Base-by-base conservation (phyloP, 192 early-diverging fungal genomes). In the Entomortierella chlamydospora region DNA sequence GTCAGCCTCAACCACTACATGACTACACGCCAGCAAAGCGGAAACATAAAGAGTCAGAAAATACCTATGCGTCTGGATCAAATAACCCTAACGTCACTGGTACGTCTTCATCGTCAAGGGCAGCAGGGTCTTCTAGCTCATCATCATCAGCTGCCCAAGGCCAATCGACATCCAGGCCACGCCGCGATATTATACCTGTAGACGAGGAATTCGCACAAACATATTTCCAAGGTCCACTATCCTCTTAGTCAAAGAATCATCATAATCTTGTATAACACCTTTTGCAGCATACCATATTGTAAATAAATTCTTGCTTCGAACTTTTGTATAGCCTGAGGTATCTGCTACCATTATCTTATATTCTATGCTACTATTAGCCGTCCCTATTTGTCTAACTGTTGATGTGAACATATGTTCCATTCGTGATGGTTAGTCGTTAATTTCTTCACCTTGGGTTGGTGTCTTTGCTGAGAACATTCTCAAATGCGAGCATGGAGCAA, bases 151-250 rank as follows among this genome's bases (percentile, higher is more conserved):
- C 52, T 2, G 51, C 33, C 13, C 43, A 33, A 34, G 66, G 39
- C 2, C 18, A 26, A 26, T 30, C 68, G 12, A 0, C 42, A 41
- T 13, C 54, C 33, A 13, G 45, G 29, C 22, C 41, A 31, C 54
- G 56, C 0, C 62, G 53, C 29, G 62, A 66, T 6, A 39, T 23
- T 49, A 49, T 60, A 4, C 76, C 76, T 10, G 22, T 79, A 6
- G 76, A 79, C 23, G 76, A 79, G 26, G 76, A 79, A 52, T 79
- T 79, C 64, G 56, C 57, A 6, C 57, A 59, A 22, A 79, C 76
- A 0, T 50, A 34, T 26, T 79, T 70, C 22, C 68, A 79, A 61
- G 76, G 76, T 8, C 60, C 64, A 9, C 42, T 57, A 18, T 30
- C 52, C 7, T 10, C 7, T 30, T 68, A 55, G 18, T 7, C 3